Percentiles rank a stretch among this genome's conserved stretches.
phyloP scores from a whole-genome alignment of 768 basidiomycete species.

The Rhizopogon vesiculosus region DNA sequence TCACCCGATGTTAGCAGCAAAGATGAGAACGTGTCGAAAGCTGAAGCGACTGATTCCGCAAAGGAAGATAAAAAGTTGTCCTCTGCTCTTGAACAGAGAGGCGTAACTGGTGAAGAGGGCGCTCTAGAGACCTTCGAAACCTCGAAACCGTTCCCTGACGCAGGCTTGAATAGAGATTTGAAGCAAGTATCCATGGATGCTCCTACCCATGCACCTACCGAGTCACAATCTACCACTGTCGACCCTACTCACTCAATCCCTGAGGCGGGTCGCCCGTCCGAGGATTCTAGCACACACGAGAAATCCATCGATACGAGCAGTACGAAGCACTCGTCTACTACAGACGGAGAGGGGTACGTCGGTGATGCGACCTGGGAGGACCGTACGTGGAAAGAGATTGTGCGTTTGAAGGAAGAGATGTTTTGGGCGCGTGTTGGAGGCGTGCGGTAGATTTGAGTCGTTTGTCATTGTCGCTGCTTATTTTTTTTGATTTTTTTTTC shows the following conservation, averaged over 20 bases:
- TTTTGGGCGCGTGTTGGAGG: constrained; percentile 81
- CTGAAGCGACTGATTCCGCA: not conserved
- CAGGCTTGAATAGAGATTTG: not conserved
- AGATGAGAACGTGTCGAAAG: not conserved
- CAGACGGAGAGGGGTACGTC: constrained; percentile 42
- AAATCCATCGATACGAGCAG: constrained; percentile 17
- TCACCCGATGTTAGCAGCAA: not conserved
- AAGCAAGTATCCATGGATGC: not conserved
- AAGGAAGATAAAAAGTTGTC: constrained; percentile 1
- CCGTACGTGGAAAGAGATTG: constrained; percentile 76
- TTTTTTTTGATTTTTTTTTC: not conserved
- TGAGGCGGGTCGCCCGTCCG: not conserved
- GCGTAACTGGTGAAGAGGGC: not conserved
- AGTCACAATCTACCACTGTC: not conserved
- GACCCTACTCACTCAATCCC: not conserved
- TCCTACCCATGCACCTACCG: not conserved
- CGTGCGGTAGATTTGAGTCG: constrained; percentile 19
- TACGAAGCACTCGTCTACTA: constrained; percentile 19
- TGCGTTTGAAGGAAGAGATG: constrained; percentile 74
- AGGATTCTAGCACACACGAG: constrained; percentile 1
- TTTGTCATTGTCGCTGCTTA: not conserved
- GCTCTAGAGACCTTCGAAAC: not conserved
- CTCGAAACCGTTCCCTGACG: not conserved
- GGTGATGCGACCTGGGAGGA: constrained; percentile 81
- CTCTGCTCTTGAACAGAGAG: not conserved